Base-by-base conservation (phyloP, 78 protist species). In the Tieghemostelium lacteum region DNA sequence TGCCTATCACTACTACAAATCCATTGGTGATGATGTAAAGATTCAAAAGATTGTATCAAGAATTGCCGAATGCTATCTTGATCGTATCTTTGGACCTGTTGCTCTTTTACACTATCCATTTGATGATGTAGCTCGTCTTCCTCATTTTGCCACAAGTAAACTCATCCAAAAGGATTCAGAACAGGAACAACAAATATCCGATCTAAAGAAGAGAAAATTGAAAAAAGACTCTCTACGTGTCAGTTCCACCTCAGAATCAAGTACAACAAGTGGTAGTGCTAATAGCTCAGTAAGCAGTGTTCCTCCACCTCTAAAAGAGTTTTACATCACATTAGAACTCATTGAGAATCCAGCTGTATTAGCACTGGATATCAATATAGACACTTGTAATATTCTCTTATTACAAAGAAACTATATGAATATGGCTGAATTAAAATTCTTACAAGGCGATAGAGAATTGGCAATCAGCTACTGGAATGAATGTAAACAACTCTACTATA, bases 71-170 rank as follows among this genome's bases (percentile, higher is more conserved):
- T 54, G 61, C 70, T 88, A 88, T 33, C 33, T 88, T 17, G 93
- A 88, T 49, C 85, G 93, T 73, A 85, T 88, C n/a, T 88, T 88
- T 71, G 86, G 87, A 34, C 93, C 93, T 29, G 86, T 73, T 14
- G 87, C 87, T 0, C 64, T 88, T 10, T 49, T 88, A 2, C 93
- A 88, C 74, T 88, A 77, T 62, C 85, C 54, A 39, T 88, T 77
- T 34, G 76, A 88, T 20, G 93, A 88, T 72, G 83, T 88, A 2
- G 93, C 93, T 6, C 62, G 93, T 49, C 64, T 88, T 5, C 93
- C 93, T 1, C 33, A 29, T 28, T 88, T 88, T 63, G 45, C 58
- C 1, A 39, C 69, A 10, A 52, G 80, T 1, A 70, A 65, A 24
- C 29, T 86, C 22, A 66, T 74, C 36, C 85, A 86, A 55, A 57